These are phyloP conservation scores for Cyclostephanos tholiformis DNA, from an alignment of 108 stramenopile species.

Conservation along the genomic window DNA sequence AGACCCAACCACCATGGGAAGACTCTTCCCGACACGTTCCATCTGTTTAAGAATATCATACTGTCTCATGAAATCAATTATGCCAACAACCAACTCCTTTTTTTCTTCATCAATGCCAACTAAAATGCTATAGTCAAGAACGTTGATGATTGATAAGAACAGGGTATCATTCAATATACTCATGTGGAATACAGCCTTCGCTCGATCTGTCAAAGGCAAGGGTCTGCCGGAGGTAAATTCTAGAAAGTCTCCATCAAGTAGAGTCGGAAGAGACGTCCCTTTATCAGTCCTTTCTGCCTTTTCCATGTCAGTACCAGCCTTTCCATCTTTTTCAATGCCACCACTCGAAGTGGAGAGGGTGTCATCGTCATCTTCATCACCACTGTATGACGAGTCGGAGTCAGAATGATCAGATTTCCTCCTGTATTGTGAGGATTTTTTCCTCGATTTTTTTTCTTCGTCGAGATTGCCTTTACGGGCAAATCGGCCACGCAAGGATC, in stretches of 20 bases:
- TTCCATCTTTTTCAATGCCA: conserved; percentile 29
- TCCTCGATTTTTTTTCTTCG: conserved; percentile 33
- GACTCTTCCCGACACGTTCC: conserved; percentile 93
- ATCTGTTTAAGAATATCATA: conserved; percentile 98
- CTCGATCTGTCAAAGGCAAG: conserved; percentile 90
- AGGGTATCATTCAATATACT: conserved; percentile 94
- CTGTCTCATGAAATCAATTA: conserved; percentile 98
- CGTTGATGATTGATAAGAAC: conserved; percentile 95
- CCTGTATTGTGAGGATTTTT: conserved; percentile 29
- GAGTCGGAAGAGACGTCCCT: conserved; percentile 51
- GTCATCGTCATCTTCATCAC: conserved; percentile 45
- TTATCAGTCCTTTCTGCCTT: conserved; percentile 34
- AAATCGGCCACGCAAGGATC: conserved; percentile 91
- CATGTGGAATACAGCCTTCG: conserved; percentile 93
- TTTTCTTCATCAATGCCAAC: conserved; percentile 94
- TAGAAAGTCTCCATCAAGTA: conserved; percentile 96
- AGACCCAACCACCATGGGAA: conserved; percentile 97
- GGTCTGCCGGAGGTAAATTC: conserved; percentile 93
- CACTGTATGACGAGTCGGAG: conserved; percentile 31
- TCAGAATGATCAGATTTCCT: conserved; percentile 47
- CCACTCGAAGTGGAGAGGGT: conserved; percentile 21
- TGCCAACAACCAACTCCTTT: conserved; percentile 94
- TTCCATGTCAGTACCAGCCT: conserved; percentile 18
- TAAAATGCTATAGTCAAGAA: conserved; percentile 96
- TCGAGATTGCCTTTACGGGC: conserved; percentile 65